phyloP scores from a whole-genome alignment of 2,329 filamentous ascomycete genomes.

The Aspergillus sp. region DNA sequence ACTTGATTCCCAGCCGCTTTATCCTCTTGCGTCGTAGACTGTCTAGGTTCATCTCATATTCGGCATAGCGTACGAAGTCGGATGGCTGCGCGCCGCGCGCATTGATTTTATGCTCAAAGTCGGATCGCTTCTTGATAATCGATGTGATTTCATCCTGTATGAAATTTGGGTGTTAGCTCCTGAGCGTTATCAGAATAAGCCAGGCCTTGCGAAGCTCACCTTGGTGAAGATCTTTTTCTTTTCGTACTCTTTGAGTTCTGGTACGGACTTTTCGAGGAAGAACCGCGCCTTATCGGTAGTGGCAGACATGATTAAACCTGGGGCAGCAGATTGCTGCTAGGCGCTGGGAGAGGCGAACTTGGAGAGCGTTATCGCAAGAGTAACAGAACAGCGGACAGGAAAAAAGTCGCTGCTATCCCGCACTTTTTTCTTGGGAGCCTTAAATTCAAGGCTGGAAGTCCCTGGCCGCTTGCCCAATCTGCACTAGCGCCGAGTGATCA shows the following conservation, averaged over 20 bases:
- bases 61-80: slow-evolving; percentile 83
- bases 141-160: slow-evolving; percentile 80
- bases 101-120: slow-evolving; percentile 89
- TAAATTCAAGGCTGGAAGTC: slow-evolving; percentile 13
- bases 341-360: not conserved
- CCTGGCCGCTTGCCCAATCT: slow-evolving; percentile 16
- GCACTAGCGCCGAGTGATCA: slow-evolving; percentile 18
- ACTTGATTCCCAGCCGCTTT: slow-evolving; percentile 74
- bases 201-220: slow-evolving; percentile 45
- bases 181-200: not conserved
- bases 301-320: slow-evolving; percentile 63
- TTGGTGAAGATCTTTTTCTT: slow-evolving; percentile 86
- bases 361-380: not conserved
- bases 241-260: slow-evolving; percentile 89
- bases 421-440: slow-evolving; percentile 20
- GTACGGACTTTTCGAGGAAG: slow-evolving; percentile 87
- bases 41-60: slow-evolving; percentile 68
- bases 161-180: slow-evolving; percentile 12
- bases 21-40: slow-evolving; percentile 78
- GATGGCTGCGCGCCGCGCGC: slow-evolving; percentile 72
- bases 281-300: slow-evolving; percentile 93
- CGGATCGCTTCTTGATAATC: slow-evolving; percentile 85
- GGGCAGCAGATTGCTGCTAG: not conserved
- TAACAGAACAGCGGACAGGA: slow-evolving; percentile 17
- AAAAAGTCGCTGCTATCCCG: slow-evolving; percentile 37